Evolutionary conservation across 768 basidiomycete genomes (phyloP), one percentile per base, ranked within the genome.

Genomic region (Leccinum disarticulatum): DNA sequence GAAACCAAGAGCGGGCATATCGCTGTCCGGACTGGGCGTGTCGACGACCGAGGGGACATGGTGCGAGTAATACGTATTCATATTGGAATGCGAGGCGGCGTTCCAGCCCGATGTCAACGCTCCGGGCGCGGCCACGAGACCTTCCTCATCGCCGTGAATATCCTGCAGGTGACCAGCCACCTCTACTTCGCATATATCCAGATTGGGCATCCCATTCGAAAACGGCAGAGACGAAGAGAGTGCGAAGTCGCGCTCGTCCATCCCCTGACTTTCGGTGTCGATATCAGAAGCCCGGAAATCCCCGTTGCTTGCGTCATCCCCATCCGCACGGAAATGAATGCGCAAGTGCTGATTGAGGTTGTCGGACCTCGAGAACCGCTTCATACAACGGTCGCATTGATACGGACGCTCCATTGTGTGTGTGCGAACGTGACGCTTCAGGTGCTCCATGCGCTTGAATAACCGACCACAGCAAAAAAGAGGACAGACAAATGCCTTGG

Each of bases 371-470:
- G 90, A 91, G 74, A 97, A 97, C 61, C 83, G 81, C 80, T 92
- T 93, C 67, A 80, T 78, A 72, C 94, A 96, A 27, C 79, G 76
- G 48, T 81, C 76, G 70, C 94, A 95, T 56, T 79, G 79, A 73
- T 85, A 95, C 1, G 94, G 93, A 41, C 88, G 79, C 73, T 95
- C 93, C 83, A 91, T 83, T 28, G 93, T 95, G 70, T 96, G 94
- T 9, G 93, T 93, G 59, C 92, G 82, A 31, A 94, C 75, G 72
- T 96, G 94, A 48, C 93, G 77, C 75, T 91, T 91, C 64, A 95
- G 81, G 70, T 96, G 93, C 69, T 96, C 94, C 83, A 90, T 87
- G 11, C 94, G 85, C 80, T 93, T 95, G 84, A 95, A 96, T 64
- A 89, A 76, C 62, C 90, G 79, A 3, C 90, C 86, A 68, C 94